Percentiles rank a stretch among this genome's conserved stretches.
These are phyloP conservation scores for Phytophthora pluvialis DNA, from an alignment of 352 stramenopile genomes.

Conservation along the genomic window DNA sequence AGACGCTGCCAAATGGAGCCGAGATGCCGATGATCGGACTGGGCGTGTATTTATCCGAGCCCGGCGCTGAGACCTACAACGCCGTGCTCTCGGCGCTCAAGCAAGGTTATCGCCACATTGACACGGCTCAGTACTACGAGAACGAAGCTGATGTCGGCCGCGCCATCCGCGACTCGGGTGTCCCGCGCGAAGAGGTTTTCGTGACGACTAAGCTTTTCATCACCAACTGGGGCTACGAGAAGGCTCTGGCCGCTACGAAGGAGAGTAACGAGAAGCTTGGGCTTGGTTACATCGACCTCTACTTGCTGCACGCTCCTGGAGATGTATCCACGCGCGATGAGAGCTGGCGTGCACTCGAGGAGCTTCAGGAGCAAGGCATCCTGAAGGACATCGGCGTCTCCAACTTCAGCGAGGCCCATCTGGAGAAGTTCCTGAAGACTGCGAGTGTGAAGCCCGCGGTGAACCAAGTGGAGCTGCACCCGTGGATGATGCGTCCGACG, in stretches of 20 bases:
- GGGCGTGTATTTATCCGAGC: conserved; percentile 58
- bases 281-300: conserved; percentile 84
- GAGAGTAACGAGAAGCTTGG: conserved; percentile 63
- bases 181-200: conserved; percentile 79
- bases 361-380: conserved; percentile 58
- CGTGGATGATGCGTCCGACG: conserved; percentile 66
- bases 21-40: conserved; percentile 57
- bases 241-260: conserved; percentile 52
- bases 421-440: conserved; percentile 75
- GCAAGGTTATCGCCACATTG: conserved; percentile 90
- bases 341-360: conserved; percentile 59
- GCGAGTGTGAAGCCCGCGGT: conserved; percentile 66
- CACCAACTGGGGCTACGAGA: conserved; percentile 72
- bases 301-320: conserved; percentile 72
- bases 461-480: conserved; percentile 86
- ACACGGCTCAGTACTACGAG: conserved; percentile 86
- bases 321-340: conserved; percentile 47
- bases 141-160: conserved; percentile 89
- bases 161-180: conserved; percentile 70
- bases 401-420: conserved; percentile 88
- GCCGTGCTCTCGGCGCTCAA: conserved; percentile 60
- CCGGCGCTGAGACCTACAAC: conserved; percentile 59
- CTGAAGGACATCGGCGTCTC: conserved; percentile 89
- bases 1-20: conserved; percentile 52
- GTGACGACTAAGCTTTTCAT: conserved; percentile 84